Conservation (phyloP, 2,329 filamentous ascomycete species). For the Penicillium sp. region DNA sequence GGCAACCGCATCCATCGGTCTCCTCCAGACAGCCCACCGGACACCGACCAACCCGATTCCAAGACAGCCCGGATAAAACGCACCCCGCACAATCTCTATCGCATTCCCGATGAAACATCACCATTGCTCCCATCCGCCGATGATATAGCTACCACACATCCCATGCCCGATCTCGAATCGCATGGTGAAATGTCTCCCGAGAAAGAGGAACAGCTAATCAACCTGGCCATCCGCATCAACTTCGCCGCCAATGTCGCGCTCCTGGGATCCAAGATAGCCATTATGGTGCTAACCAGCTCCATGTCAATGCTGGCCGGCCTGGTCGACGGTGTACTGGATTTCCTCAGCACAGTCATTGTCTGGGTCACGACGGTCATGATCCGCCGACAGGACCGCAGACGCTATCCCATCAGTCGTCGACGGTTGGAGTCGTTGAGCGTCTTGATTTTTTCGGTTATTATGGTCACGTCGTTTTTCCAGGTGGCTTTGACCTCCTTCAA, state of each 20-base stretch:
- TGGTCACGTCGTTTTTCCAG: slow-evolving; percentile 62
- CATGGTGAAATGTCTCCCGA: slow-evolving; percentile 51
- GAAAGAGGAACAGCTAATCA: slow-evolving; percentile 68
- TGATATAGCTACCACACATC: slow-evolving; percentile 51
- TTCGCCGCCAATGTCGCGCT: slow-evolving; percentile 71
- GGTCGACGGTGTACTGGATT: slow-evolving; percentile 62
- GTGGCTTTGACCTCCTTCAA: slow-evolving; percentile 57
- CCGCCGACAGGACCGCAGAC: slow-evolving; percentile 56
- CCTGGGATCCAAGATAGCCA: slow-evolving; percentile 68
- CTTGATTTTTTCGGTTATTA: slow-evolving; percentile 61
- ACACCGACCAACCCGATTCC: slow-evolving; percentile 45
- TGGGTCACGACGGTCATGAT: slow-evolving; percentile 57
- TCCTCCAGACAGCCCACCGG: not conserved
- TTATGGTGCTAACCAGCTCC: slow-evolving; percentile 68
- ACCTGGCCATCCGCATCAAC: slow-evolving; percentile 83
- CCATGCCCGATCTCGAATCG: slow-evolving; percentile 42
- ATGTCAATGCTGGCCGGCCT: slow-evolving; percentile 61
- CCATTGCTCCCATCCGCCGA: slow-evolving; percentile 41
- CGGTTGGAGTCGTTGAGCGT: slow-evolving; percentile 61
- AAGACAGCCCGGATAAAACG: slow-evolving; percentile 53
- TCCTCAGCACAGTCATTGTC: slow-evolving; percentile 60
- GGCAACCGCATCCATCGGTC: slow-evolving; percentile 26
- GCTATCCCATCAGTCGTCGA: slow-evolving; percentile 59
- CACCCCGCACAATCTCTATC: slow-evolving; percentile 82
- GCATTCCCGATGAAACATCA: slow-evolving; percentile 46